Conservation (phyloP, 1,284 basidiomycete species). For the Irpex sp. region DNA sequence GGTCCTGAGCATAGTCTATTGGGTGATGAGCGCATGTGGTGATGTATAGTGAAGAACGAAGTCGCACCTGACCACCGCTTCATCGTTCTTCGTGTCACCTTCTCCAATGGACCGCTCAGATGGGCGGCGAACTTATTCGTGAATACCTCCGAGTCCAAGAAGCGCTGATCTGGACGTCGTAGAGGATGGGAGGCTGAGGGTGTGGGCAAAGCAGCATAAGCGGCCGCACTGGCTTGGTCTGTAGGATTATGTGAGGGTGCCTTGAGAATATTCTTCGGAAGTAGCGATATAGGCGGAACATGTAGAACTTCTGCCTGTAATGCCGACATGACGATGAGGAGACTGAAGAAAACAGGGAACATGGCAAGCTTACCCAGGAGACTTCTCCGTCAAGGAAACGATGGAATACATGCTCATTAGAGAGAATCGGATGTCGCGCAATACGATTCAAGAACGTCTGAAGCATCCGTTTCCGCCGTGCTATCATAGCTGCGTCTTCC, state of each 20-base stretch:
- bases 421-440: slow-evolving; percentile 87
- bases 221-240: slow-evolving; percentile 67
- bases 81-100: slow-evolving; percentile 86
- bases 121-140: slow-evolving; percentile 96
- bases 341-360: not conserved
- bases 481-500: slow-evolving; percentile 92
- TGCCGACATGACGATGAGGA: not conserved
- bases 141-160: slow-evolving; percentile 94
- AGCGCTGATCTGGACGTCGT: slow-evolving; percentile 88
- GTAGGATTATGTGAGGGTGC: slow-evolving; percentile 95
- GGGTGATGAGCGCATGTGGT: too few relatives aligned
- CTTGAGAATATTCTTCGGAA: slow-evolving; percentile 95
- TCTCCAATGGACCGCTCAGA: slow-evolving; percentile 90
- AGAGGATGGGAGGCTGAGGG: slow-evolving; percentile 86
- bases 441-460: slow-evolving; percentile 93
- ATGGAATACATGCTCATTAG: slow-evolving; percentile 93
- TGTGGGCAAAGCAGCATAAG: slow-evolving; percentile 84
- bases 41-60: not conserved
- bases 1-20: slow-evolving; percentile 83
- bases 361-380: slow-evolving; percentile 72
- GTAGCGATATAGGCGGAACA: slow-evolving; percentile 84
- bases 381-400: slow-evolving; percentile 94
- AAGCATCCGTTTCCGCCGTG: slow-evolving; percentile 89
- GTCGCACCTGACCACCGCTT: slow-evolving; percentile 87
- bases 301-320: slow-evolving; percentile 68